Evolutionary conservation across 352 stramenopile genomes (phyloP).

Genomic region (Saprolegnia parasitica): DNA sequence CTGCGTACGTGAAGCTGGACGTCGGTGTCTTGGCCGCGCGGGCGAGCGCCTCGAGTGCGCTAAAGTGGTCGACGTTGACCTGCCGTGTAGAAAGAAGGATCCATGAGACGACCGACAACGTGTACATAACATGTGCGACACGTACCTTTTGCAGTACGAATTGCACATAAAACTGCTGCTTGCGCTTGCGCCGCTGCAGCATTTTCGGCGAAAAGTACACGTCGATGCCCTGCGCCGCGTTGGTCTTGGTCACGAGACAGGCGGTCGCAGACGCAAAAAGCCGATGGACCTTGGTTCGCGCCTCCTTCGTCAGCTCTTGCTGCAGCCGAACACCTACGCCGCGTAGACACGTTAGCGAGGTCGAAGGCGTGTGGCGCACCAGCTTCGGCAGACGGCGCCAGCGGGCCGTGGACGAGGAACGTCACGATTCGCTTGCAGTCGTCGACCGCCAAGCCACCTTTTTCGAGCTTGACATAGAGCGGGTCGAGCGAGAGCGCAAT

Average conservation of each 20-base stretch:
- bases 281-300: constrained; percentile 52
- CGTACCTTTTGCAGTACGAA: constrained; percentile 76
- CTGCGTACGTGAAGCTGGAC: constrained; percentile 57
- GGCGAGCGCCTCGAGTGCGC: constrained; percentile 55
- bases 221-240: constrained; percentile 41
- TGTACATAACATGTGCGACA: no score
- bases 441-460: constrained; percentile 41
- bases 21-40: constrained; percentile 41
- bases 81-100: constrained; percentile 21
- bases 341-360: neutral
- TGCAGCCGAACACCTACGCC: constrained; percentile 45
- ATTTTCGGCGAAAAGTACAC: constrained; percentile 58
- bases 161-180: constrained; percentile 44
- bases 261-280: constrained; percentile 53
- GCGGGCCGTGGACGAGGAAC: constrained; percentile 53
- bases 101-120: neutral
- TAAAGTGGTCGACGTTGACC: constrained; percentile 70
- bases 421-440: constrained; percentile 51
- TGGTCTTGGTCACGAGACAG: constrained; percentile 61
- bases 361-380: constrained; percentile 31
- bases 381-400: constrained; percentile 34
- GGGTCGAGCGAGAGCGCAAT: constrained; percentile 59
- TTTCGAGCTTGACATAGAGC: constrained; percentile 61
- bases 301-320: constrained; percentile 61
- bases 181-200: constrained; percentile 67